A percentile compares a stretch with the other conserved stretches of the same genome.
phyloP scores from a whole-genome alignment of 345 rosid species.

The Acer negundo region DNA sequence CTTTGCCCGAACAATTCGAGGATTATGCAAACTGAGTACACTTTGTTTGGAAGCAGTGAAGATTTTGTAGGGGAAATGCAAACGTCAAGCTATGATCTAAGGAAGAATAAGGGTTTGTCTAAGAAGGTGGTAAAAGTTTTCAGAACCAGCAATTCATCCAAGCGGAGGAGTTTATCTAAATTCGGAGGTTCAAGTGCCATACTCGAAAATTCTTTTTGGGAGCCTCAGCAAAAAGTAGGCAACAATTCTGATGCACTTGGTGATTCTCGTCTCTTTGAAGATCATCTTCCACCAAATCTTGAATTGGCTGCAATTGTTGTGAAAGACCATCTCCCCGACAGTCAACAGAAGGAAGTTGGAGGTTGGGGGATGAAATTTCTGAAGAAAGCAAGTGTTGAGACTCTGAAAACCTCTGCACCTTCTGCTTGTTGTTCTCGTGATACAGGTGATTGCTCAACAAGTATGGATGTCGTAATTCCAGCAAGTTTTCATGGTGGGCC shows the following conservation, averaged over 20 bases:
- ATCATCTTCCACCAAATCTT: constrained; percentile 62
- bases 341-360: constrained; percentile 43
- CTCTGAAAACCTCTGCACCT: constrained; percentile 24
- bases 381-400: constrained; percentile 38
- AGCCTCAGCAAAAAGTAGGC: constrained; percentile 42
- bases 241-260: constrained; percentile 35
- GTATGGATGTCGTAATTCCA: constrained; percentile 74
- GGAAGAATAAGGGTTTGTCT: constrained; percentile 60
- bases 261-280: constrained; percentile 41
- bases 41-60: constrained; percentile 60
- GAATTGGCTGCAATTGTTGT: constrained; percentile 79
- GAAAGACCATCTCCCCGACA: constrained; percentile 50
- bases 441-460: constrained; percentile 43
- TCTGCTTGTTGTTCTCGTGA: constrained; percentile 28
- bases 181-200: constrained; percentile 54
- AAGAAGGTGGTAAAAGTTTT: constrained; percentile 69
- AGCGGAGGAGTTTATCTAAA: constrained; percentile 62
- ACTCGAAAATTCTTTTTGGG: constrained; percentile 50
- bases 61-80: constrained; percentile 32
- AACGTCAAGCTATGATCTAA: constrained; percentile 32
- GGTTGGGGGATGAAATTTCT: constrained; percentile 99
- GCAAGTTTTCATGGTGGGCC: constrained; percentile 93
- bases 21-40: constrained; percentile 72
- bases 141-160: constrained; percentile 46
- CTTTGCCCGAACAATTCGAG: constrained; percentile 46